These are phyloP conservation scores for Umbelopsis vinacea DNA, from an alignment of 192 early-diverging fungal genomes.

Conservation along the genomic window DNA sequence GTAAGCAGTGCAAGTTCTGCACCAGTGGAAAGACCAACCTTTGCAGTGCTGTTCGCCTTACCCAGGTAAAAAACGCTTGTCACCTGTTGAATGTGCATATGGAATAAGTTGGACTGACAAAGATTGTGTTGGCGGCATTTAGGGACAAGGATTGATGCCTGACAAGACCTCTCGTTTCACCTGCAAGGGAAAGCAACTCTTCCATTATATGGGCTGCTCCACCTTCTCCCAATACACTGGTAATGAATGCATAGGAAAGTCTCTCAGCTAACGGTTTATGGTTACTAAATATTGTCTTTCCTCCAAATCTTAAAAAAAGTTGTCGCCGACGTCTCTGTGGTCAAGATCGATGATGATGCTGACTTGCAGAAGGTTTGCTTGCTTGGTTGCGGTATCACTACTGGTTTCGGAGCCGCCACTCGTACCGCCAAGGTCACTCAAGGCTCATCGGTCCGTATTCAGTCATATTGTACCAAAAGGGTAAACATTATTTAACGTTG, in stretches of 20 bases:
- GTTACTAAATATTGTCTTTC: neutral
- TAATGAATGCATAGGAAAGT: conserved; percentile 24
- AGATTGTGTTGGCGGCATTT: neutral
- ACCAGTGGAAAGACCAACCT: conserved; percentile 96
- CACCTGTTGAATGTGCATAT: neutral
- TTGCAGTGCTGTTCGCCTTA: conserved; percentile 87
- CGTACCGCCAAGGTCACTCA: conserved; percentile 90
- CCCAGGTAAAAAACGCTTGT: conserved; percentile 67
- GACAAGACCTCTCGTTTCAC: conserved; percentile 91
- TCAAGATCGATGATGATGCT: conserved; percentile 81
- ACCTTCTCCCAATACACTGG: conserved; percentile 96
- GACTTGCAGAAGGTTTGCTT: conserved; percentile 87
- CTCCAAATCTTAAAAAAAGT: conserved; percentile 48
- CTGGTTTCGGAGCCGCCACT: conserved; percentile 94
- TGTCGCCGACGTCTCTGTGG: conserved; percentile 87
- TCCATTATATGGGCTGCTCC: conserved; percentile 96
- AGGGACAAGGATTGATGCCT: conserved; percentile 93
- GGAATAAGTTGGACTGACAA: neutral
- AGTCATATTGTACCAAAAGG: neutral
- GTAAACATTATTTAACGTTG: neutral
- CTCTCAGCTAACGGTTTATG: neutral
- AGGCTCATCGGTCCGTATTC: conserved; percentile 52
- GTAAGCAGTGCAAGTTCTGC: conserved; percentile 97
- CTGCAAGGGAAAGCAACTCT: conserved; percentile 85
- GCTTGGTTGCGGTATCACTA: conserved; percentile 96